Conservation (phyloP, 441 rosid species). For the Bruguiera hainesii region DNA sequence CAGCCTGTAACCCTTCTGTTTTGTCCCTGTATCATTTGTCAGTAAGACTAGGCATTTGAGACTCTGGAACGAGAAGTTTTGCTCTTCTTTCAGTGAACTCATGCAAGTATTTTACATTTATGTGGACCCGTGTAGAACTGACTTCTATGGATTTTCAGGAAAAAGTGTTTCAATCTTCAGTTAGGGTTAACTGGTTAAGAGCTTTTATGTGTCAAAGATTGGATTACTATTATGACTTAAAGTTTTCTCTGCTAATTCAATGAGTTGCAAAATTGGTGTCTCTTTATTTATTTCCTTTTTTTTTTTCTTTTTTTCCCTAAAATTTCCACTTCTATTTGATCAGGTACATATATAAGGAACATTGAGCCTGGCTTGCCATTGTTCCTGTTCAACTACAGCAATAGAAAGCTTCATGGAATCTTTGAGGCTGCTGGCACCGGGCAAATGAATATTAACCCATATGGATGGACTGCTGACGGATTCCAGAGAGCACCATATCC, state of each 20-base stretch:
- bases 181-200: too few relatives aligned
- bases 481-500: conserved; percentile 62
- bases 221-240: too few relatives aligned
- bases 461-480: conserved; percentile 75
- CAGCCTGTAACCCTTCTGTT: too few relatives aligned
- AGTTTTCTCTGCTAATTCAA: not conserved
- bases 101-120: too few relatives aligned
- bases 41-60: too few relatives aligned
- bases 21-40: too few relatives aligned
- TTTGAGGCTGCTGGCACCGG: conserved; percentile 88
- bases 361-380: conserved; percentile 72
- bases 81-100: too few relatives aligned
- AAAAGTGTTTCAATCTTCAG: too few relatives aligned
- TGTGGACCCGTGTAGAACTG: too few relatives aligned
- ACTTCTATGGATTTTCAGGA: too few relatives aligned
- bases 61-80: too few relatives aligned
- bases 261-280: not conserved
- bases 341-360: conserved; percentile 76
- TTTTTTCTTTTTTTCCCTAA: conserved; percentile 9
- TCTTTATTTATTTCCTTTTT: not conserved
- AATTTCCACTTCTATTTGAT: conserved; percentile 16
- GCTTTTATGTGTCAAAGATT: too few relatives aligned
- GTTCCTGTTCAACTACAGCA: conserved; percentile 83
- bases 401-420: conserved; percentile 77
- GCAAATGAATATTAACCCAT: conserved; percentile 70